These are phyloP conservation scores for Lathyrus tuberosus DNA, from an alignment of 306 rosid species.

Conservation along the genomic window DNA sequence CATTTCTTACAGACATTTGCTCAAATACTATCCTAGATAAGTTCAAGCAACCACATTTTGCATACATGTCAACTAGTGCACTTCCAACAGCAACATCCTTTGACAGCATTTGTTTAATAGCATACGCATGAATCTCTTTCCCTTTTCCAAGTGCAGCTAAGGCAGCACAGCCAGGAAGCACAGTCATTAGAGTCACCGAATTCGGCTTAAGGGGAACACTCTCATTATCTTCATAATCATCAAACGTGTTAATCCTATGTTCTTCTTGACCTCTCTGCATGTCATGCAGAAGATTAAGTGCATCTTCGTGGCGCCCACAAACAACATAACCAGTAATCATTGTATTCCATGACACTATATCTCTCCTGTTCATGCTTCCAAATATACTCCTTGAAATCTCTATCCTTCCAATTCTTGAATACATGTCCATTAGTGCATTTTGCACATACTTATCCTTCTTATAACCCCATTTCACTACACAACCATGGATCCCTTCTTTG, in stretches of 20 bases:
- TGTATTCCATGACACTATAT: slow-evolving; percentile 87
- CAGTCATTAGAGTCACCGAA: slow-evolving; percentile 80
- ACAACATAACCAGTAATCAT: slow-evolving; percentile 77
- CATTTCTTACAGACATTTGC: slow-evolving; percentile 68
- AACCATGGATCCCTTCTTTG: slow-evolving; percentile 73
- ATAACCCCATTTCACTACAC: slow-evolving; percentile 60
- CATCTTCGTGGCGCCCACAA: slow-evolving; percentile 61
- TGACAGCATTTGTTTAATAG: slow-evolving; percentile 60
- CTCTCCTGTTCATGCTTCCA: slow-evolving; percentile 53
- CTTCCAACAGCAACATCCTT: slow-evolving; percentile 81
- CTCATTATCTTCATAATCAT: slow-evolving; percentile 43
- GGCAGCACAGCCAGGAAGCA: slow-evolving; percentile 82
- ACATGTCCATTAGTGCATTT: slow-evolving; percentile 87
- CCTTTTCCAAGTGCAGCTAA: slow-evolving; percentile 75
- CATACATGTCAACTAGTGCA: slow-evolving; percentile 88
- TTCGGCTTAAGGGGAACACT: slow-evolving; percentile 58
- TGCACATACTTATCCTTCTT: slow-evolving; percentile 69
- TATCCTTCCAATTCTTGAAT: slow-evolving; percentile 68
- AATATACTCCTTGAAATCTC: slow-evolving; percentile 59
- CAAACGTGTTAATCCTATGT: slow-evolving; percentile 7
- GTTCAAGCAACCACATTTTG: slow-evolving; percentile 80
- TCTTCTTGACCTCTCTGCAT: slow-evolving; percentile 56
- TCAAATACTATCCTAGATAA: slow-evolving; percentile 61
- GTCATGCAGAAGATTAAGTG: slow-evolving; percentile 61
- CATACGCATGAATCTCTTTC: slow-evolving; percentile 80